Base-by-base conservation (phyloP, 345 rosid genomes). In the Lenwebbia sp. region DNA sequence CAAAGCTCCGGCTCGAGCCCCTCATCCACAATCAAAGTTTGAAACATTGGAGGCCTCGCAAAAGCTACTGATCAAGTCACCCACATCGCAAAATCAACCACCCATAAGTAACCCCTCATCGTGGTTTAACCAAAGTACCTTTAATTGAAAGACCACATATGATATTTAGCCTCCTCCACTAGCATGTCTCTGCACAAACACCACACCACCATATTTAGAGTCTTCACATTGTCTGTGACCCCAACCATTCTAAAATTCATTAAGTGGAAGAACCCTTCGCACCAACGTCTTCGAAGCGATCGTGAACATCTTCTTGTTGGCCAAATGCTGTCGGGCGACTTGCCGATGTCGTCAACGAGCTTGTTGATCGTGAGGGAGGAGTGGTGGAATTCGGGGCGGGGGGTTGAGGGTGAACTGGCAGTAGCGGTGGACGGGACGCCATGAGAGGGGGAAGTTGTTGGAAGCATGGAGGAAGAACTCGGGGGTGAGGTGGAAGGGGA, bases 391-490 rank as follows among this genome's bases (percentile, higher is more conserved):
- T 78, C 82, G 1, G 93, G 90, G 81, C 86, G 0, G 87, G 6
- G 89, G n/a, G n/a, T n/a, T 90, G 25, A 88, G 91, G 28, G 92
- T 91, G 92, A 92, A 96, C 41, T 85, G 93, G 87, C 89, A 94
- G 88, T 95, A 94, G 26, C 96, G 94, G 89, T 93, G 89, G 56
- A 94, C 91, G 37, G 98, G 99, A 30, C 95, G 95, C 98, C 98
- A 95, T 1, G 96, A 95, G 89, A 85, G 90, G 60, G 93, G 95
- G 89, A 95, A 95, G 26, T 88, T 91, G 93, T 94, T 94, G 95
- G 96, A 95, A 89, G 94, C 96, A 88, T 92, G 98, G 88, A 96
- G 95, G 91, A 94, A 96, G 90, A 96, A 92, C 50, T 96, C 99
- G 47, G 91, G 94, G 33, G 90, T 93, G 83, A 93, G 88, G 78